Percentiles rank a stretch among this genome's conserved stretches.
Evolutionary conservation across 306 rosid species (phyloP).

Genomic region (Cicer yamashitae): DNA sequence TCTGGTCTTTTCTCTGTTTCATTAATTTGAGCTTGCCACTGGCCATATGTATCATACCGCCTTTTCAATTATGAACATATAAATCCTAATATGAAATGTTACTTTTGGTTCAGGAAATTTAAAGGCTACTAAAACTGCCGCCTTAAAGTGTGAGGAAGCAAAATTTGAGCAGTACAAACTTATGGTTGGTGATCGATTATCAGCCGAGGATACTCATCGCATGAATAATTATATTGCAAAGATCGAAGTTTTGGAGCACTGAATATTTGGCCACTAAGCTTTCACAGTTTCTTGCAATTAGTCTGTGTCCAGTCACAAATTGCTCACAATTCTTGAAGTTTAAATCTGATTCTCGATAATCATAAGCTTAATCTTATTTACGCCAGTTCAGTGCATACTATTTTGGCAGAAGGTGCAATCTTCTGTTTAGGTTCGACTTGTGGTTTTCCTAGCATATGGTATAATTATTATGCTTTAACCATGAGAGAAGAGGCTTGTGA

Average conservation of each 20-base stretch:
- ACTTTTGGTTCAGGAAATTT: conserved; percentile 63
- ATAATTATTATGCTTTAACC: conserved; percentile 12
- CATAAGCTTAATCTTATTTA: neutral
- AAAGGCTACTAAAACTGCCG: conserved; percentile 67
- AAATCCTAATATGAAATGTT: conserved; percentile 27
- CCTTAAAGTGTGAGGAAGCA: conserved; percentile 70
- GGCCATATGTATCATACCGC: conserved; percentile 1
- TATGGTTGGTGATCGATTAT: conserved; percentile 58
- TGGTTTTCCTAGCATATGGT: conserved; percentile 12
- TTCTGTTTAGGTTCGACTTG: conserved; percentile 4
- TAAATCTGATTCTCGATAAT: neutral
- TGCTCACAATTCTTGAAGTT: neutral
- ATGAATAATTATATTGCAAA: conserved; percentile 69
- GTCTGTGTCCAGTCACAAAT: conserved; percentile 37
- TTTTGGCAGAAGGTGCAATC: neutral
- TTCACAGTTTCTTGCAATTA: conserved; percentile 25
- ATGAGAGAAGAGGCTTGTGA: conserved; percentile 30
- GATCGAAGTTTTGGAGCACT: conserved; percentile 71
- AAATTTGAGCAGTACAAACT: conserved; percentile 81
- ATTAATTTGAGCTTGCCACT: conserved; percentile 20
- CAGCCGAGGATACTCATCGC: conserved; percentile 54
- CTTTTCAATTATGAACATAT: neutral
- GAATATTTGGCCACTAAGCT: conserved; percentile 40
- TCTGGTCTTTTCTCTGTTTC: conserved; percentile 16
- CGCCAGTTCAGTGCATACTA: neutral